Base-by-base conservation (phyloP, 768 basidiomycete genomes). In the Dioszegia crocea region DNA sequence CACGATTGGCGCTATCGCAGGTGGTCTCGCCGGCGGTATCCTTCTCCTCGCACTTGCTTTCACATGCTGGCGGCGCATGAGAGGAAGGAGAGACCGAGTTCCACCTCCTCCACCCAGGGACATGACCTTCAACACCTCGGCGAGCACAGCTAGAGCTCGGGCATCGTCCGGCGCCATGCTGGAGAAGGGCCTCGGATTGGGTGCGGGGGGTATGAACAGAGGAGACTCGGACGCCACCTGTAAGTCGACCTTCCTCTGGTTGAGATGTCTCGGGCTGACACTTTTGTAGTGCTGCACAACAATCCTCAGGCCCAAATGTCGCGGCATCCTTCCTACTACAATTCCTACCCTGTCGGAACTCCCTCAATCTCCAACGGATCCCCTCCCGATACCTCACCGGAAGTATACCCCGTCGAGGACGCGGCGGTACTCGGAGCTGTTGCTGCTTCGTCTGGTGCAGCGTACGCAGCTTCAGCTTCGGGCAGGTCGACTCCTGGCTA, bases 1-100 rank as follows among this genome's bases (percentile, higher is more conserved):
- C 11, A 67, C 62, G 9, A 76, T 76, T 24, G 74, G 74, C 4
- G 74, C 66, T 16, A 74, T 76, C 23, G 74, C 67, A 0, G 74
- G 70, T 39, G 66, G 58, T 5, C 64, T 70, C 8, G 64, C 63
- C 10, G 68, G 61, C 11, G 49, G 65, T 11, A 26, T 74, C 30
- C 55, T 69, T 38, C 36, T 70, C n/a, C 4, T 70, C 6, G 48
- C 60, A 4, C 56, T 65, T 26, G 51, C 46, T 11, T 66, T 49
- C 52, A 29, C 50, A 17, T 65, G 45, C 44, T 66, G 65, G 60
- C 63, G 64, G 45, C 50, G 61, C 33, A 11, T 52, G 23, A 61
- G 46, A 36, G 55, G 58, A 8, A 65, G 61, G 45, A 61, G 60
- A 24, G 59, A 73, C 23, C 59, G 61, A 44, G 58, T 70, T n/a